A percentile compares a stretch with the other conserved stretches of the same genome.
Evolutionary conservation across 257 asterid genomes (phyloP).

Genomic region (Solanum neorickii): DNA sequence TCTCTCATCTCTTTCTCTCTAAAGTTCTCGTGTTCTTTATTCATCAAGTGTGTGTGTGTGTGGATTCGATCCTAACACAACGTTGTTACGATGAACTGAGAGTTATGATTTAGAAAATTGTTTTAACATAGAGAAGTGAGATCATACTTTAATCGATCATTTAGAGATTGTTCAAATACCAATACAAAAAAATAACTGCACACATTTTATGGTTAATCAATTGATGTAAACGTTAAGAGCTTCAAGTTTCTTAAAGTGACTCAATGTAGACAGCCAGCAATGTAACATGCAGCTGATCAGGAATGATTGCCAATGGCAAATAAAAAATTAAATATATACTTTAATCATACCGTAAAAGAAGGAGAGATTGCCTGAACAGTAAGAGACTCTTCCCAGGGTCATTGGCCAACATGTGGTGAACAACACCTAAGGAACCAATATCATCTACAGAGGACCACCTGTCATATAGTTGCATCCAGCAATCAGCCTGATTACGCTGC

Average conservation of each 20-base stretch:
- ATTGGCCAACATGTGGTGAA: slow-evolving; percentile 83
- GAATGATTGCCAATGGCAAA: background rate
- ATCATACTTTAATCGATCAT: background rate
- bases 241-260: background rate
- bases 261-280: background rate
- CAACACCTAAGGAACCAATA: slow-evolving; percentile 89
- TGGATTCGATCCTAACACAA: no score
- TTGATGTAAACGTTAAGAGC: background rate
- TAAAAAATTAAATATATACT: background rate
- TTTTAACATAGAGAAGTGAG: background rate
- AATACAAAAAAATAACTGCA: background rate
- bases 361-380: slow-evolving; percentile 81
- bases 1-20: no score
- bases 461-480: slow-evolving; percentile 92
- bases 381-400: slow-evolving; percentile 86
- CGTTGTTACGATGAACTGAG: background rate
- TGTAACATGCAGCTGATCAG: background rate
- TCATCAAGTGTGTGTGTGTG: no score
- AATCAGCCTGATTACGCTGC: slow-evolving; percentile 81
- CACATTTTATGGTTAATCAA: background rate
- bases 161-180: background rate
- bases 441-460: slow-evolving; percentile 95
- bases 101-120: background rate
- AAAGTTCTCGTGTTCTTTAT: no score
- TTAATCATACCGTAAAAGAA: slow-evolving; percentile 52